A percentile compares a stretch with the other conserved stretches of the same genome.
These are phyloP conservation scores for Sarocladiaceae sp. DNA, from an alignment of 2,329 filamentous ascomycete species.

Conservation along the genomic window DNA sequence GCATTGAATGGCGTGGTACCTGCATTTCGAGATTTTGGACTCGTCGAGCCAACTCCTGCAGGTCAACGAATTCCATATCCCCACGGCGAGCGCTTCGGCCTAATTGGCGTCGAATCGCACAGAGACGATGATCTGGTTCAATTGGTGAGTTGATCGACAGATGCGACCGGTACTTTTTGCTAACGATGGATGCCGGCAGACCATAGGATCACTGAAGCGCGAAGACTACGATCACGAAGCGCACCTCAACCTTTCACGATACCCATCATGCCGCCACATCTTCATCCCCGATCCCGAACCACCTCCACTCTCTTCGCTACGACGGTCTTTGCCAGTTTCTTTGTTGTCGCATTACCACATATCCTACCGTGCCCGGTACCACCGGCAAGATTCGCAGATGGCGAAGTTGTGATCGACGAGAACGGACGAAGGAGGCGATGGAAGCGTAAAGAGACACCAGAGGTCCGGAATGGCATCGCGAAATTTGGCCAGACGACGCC, in stretches of 20 bases:
- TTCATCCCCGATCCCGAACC: conserved; percentile 89
- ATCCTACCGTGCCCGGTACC: conserved; percentile 87
- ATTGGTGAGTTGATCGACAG: background rate
- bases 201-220: background rate
- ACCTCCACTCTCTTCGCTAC: conserved; percentile 93
- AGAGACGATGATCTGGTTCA: conserved; percentile 6
- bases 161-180: background rate
- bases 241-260: background rate
- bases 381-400: conserved; percentile 70
- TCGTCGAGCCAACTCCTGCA: background rate
- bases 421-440: conserved; percentile 41
- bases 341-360: conserved; percentile 89
- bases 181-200: background rate
- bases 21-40: conserved; percentile 3
- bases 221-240: background rate
- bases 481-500: conserved; percentile 41
- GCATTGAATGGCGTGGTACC: conserved; percentile 8
- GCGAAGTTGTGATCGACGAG: conserved; percentile 43
- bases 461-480: conserved; percentile 42
- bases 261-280: conserved; percentile 69
- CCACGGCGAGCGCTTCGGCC: conserved; percentile 6
- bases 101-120: background rate
- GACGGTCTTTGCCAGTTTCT: conserved; percentile 84
- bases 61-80: background rate
- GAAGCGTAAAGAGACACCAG: conserved; percentile 31